Conservation (phyloP, 176 grass and related monocot species). For the Oryza longistaminata region DNA sequence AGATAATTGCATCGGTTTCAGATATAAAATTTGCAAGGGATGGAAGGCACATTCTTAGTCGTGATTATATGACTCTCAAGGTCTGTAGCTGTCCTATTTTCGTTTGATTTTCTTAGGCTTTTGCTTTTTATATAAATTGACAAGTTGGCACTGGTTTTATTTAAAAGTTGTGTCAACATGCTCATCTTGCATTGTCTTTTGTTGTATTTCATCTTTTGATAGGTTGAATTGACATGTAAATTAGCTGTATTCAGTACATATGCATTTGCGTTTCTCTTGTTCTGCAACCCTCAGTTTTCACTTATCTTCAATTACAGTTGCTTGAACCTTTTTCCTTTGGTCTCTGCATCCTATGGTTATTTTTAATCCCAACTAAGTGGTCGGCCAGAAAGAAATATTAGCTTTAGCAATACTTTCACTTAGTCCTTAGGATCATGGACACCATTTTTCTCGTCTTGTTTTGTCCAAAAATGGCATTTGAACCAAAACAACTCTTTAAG, state of each 20-base stretch:
- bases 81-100: constrained; percentile 17
- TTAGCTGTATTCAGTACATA: neutral
- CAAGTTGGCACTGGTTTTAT: neutral
- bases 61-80: constrained; percentile 99
- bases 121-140: constrained; percentile 6
- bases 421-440: neutral
- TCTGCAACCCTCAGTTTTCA: neutral
- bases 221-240: neutral
- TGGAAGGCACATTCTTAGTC: constrained; percentile 84
- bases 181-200: neutral
- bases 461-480: neutral
- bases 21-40: constrained; percentile 86
- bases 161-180: constrained; percentile 6
- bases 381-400: constrained; percentile 17
- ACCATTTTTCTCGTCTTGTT: neutral
- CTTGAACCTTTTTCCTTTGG: neutral
- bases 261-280: neutral
- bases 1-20: constrained; percentile 91
- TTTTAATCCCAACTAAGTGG: neutral
- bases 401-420: neutral
- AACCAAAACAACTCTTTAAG: neutral
- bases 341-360: constrained; percentile 11
- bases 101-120: neutral
- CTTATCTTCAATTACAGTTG: constrained; percentile 21
- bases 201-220: neutral